Base-by-base conservation (phyloP, 2,329 filamentous ascomycete genomes). In the Chrysoporthe austroafricana region DNA sequence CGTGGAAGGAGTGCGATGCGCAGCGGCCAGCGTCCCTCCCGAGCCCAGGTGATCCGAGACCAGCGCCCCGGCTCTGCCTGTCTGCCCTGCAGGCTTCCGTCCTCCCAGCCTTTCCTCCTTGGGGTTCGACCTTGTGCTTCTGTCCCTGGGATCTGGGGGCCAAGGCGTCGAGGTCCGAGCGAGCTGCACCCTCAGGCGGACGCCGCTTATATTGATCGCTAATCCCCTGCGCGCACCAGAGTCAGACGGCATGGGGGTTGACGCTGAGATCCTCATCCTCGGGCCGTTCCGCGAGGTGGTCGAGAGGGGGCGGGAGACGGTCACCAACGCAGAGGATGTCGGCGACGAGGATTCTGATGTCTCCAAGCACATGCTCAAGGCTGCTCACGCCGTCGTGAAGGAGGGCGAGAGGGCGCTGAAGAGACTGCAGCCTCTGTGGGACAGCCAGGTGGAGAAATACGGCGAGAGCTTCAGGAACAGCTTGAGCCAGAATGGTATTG, bases 361-460 rank as follows among this genome's bases (percentile, higher is more conserved):
- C 39, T 70, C 71, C 32, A 74, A 69, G 58, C 70, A 70, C 14
- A 79, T 81, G 75, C 70, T 72, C 44, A 77, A 75, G 67, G 74
- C 78, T 43, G 78, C 77, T 13, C 70, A 72, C 14, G 72, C 71
- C 8, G 61, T 77, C 21, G 71, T 75, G 3, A 71, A 72, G 32
- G 75, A 77, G 58, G 75, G 75, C 48, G 78, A 80, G 62, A 72
- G 79, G 9, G 79, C 78, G 0, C 66, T 80, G 34, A 78, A 78
- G 64, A 75, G 78, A 39, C 67, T 83, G 21, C 73, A 78, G 63
- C 77, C 78, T 6, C 69, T 80, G 4, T 81, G 80, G 79, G 75
- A 77, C 44, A 74, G 73, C 21, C 78, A 78, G 62, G 73, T 77
- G 14, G 74, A 76, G 21, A 79, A 75, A 68, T 74, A 80, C 42